A percentile compares a stretch with the other conserved stretches of the same genome.
Evolutionary conservation across 139 green algal species (phyloP).

Genomic region (Chlamydomonas sp.): DNA sequence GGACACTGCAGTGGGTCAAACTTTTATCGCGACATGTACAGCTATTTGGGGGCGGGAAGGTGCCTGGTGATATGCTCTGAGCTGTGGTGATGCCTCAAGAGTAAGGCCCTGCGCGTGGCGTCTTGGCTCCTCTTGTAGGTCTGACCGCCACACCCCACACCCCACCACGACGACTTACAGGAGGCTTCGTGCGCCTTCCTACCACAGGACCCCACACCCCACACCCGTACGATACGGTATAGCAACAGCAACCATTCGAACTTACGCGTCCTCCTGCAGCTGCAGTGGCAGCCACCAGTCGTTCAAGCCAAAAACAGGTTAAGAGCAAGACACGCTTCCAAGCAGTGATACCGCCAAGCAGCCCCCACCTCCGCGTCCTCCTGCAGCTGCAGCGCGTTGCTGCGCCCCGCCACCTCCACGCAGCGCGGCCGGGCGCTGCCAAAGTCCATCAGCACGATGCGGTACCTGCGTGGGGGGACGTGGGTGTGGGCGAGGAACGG

Average conservation of each 20-base stretch:
- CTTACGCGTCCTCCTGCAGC: background rate
- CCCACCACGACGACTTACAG: no score
- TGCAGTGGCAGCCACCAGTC: background rate
- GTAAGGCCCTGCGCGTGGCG: no score
- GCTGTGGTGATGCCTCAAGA: no score
- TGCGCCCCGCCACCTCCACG: conserved; percentile 62
- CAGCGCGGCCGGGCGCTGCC: conserved; percentile 64
- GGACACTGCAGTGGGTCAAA: no score
- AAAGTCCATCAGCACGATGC: conserved; percentile 88
- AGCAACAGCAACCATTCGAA: background rate
- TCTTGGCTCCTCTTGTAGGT: no score
- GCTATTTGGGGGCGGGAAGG: no score
- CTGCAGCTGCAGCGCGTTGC: conserved; percentile 78
- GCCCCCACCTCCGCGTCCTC: conserved; percentile 74
- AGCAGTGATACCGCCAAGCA: background rate
- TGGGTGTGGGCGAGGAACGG: background rate
- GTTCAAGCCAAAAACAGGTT: background rate
- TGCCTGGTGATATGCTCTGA: no score
- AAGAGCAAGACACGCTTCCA: background rate
- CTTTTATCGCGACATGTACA: no score
- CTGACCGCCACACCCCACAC: no score
- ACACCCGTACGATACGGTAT: background rate
- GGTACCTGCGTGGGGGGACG: conserved; percentile 38
- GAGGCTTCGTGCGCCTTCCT: no score
- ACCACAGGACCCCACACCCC: no score